Evolutionary conservation across 805 yeast species (phyloP).

Genomic region (Saturnispora quitensis): DNA sequence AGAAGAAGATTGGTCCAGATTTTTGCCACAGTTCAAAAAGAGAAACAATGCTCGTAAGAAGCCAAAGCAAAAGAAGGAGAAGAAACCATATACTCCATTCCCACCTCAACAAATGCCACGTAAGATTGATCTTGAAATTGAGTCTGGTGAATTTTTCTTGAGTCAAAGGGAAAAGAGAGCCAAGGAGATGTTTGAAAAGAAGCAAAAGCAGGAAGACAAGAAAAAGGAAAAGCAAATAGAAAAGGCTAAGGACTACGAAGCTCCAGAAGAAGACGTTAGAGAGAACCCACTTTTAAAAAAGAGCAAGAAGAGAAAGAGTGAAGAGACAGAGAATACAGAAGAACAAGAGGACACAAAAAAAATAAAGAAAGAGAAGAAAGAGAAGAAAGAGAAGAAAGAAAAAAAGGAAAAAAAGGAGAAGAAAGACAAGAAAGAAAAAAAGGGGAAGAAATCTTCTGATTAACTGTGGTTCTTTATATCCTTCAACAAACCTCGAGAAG

Average conservation of each 20-base stretch:
- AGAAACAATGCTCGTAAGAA: conserved; percentile 91
- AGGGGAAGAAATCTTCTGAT: conserved; percentile 4
- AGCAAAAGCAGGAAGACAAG: conserved; percentile 65
- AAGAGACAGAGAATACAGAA: conserved; percentile 19
- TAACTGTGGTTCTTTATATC: neutral
- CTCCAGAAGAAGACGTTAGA: conserved; percentile 63
- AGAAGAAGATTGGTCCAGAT: conserved; percentile 93
- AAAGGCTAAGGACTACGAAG: conserved; percentile 68
- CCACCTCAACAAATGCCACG: conserved; percentile 97
- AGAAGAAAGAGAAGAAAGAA: conserved; percentile 18
- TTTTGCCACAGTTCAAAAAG: conserved; percentile 93
- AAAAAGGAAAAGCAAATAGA: conserved; percentile 58
- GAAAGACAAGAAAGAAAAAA: conserved; percentile 16
- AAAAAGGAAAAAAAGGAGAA: conserved; percentile 24
- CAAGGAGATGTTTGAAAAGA: conserved; percentile 65
- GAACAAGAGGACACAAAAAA: conserved; percentile 24
- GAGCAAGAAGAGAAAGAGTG: conserved; percentile 23
- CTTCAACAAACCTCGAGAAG: neutral
- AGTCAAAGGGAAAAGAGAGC: conserved; percentile 73
- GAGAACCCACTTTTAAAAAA: conserved; percentile 29
- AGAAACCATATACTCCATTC: conserved; percentile 93
- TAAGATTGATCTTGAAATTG: conserved; percentile 94
- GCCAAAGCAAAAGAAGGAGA: conserved; percentile 55
- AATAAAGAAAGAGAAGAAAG: conserved; percentile 23
- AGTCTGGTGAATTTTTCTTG: conserved; percentile 96